A percentile compares a stretch with the other conserved stretches of the same genome.
phyloP scores from a whole-genome alignment of 2,329 filamentous ascomycete species.

The Aureobasidium zeae region DNA sequence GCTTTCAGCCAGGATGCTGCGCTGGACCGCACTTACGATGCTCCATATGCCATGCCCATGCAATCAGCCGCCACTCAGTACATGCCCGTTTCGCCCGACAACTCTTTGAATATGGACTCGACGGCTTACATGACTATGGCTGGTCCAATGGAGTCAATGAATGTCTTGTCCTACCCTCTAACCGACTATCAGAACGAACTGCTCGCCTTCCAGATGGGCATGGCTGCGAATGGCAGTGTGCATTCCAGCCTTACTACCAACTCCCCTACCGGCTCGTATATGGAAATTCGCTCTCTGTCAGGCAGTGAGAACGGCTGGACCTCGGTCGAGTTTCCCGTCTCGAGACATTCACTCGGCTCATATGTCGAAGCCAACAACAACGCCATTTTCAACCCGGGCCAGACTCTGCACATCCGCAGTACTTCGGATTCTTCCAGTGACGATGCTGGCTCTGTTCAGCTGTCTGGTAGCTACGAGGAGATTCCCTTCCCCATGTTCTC shows the following conservation, averaged over 20 bases:
- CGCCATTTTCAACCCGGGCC: constrained; percentile 83
- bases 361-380: constrained; percentile 44
- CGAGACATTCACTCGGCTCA: constrained; percentile 60
- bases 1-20: constrained; percentile 26
- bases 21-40: constrained; percentile 31
- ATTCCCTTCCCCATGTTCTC: constrained; percentile 69
- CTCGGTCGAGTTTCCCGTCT: constrained; percentile 54
- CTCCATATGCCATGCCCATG: constrained; percentile 33
- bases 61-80: constrained; percentile 41
- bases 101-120: constrained; percentile 30
- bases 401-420: constrained; percentile 80
- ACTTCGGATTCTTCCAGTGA: constrained; percentile 73
- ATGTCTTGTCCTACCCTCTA: constrained; percentile 34
- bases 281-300: constrained; percentile 83
- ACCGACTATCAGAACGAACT: constrained; percentile 66
- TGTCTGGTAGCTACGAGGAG: constrained; percentile 73
- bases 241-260: constrained; percentile 40
- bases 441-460: constrained; percentile 48
- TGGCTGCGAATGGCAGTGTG: constrained; percentile 37
- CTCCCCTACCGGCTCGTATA: constrained; percentile 68
- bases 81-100: constrained; percentile 34
- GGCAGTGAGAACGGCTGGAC: constrained; percentile 80
- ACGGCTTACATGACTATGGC: constrained; percentile 34
- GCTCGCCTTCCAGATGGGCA: constrained; percentile 41
- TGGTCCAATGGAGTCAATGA: constrained; percentile 38